Evolutionary conservation across 2,329 filamentous ascomycete genomes (phyloP).

Genomic region (Magnaporthales sp.): DNA sequence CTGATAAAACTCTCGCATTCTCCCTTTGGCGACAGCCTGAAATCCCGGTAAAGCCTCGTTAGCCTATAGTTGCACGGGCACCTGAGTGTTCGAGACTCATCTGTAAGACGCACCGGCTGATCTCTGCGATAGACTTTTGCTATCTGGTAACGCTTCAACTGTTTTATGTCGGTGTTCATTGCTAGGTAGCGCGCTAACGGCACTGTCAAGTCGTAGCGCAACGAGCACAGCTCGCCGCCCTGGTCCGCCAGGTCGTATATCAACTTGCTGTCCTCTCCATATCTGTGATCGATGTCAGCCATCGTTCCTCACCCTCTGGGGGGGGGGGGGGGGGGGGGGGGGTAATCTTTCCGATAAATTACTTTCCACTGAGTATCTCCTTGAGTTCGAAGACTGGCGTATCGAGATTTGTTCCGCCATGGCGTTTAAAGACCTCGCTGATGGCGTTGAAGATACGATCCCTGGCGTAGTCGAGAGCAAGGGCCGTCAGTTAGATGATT

Average conservation of each 20-base stretch:
- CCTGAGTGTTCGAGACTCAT: not conserved
- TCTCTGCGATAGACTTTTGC: constrained; percentile 68
- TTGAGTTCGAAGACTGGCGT: constrained; percentile 70
- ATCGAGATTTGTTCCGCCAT: constrained; percentile 63
- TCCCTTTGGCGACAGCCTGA: constrained; percentile 72
- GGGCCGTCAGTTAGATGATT: not conserved
- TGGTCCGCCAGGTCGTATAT: constrained; percentile 74
- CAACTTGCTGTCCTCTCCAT: constrained; percentile 67
- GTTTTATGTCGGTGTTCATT: constrained; percentile 76
- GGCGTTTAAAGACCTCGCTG: constrained; percentile 32
- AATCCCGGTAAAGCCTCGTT: not conserved
- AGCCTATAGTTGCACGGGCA: not conserved
- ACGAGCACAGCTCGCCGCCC: constrained; percentile 71
- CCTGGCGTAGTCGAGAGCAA: not conserved
- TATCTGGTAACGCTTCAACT: constrained; percentile 91
- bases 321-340: too few relatives aligned
- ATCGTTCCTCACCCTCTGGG: constrained; percentile 8
- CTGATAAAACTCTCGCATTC: constrained; percentile 95
- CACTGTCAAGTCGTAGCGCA: constrained; percentile 62
- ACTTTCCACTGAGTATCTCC: constrained; percentile 47
- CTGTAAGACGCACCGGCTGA: constrained; percentile 9
- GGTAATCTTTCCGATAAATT: constrained; percentile 12
- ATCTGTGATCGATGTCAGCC: constrained; percentile 49
- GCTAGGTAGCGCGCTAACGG: constrained; percentile 81
- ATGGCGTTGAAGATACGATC: constrained; percentile 11